Percentiles rank a stretch among this genome's conserved stretches.
These are phyloP conservation scores for Solioccasus polychromus DNA, from an alignment of 768 basidiomycete species.

Conservation along the genomic window DNA sequence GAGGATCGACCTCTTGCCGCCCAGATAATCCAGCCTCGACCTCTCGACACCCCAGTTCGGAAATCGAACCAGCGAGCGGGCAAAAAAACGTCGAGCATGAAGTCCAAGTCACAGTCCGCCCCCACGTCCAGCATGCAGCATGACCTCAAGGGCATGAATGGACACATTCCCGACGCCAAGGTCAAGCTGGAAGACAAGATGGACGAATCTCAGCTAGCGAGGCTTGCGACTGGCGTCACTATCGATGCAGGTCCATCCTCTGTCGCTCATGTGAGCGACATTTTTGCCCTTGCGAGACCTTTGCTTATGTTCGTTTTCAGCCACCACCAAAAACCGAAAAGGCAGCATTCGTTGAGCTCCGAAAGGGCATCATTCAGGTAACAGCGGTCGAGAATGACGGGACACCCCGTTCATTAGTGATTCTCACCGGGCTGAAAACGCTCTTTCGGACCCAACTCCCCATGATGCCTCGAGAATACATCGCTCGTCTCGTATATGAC, in stretches of 20 bases:
- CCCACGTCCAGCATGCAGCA: slow-evolving; percentile 42
- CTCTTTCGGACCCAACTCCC: slow-evolving; percentile 97
- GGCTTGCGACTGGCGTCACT: slow-evolving; percentile 78
- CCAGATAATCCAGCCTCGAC: slow-evolving; percentile 35
- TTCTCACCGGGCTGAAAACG: slow-evolving; percentile 93
- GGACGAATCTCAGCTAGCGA: slow-evolving; percentile 72
- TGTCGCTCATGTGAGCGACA: slow-evolving; percentile 45
- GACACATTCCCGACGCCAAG: slow-evolving; percentile 46
- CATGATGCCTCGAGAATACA: slow-evolving; percentile 99
- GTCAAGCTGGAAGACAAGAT: slow-evolving; percentile 78
- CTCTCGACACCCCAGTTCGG: slow-evolving; percentile 29
- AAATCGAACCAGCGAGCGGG: slow-evolving; percentile 43
- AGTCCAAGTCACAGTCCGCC: slow-evolving; percentile 57
- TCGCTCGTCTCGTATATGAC: slow-evolving; percentile 92
- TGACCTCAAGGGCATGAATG: slow-evolving; percentile 41
- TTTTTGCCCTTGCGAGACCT: not conserved
- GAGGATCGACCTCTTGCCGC: slow-evolving; percentile 58
- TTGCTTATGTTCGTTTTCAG: slow-evolving; percentile 31
- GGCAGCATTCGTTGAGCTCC: slow-evolving; percentile 74
- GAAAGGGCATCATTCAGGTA: slow-evolving; percentile 79
- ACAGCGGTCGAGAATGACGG: slow-evolving; percentile 82
- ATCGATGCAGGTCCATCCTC: slow-evolving; percentile 57
- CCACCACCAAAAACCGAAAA: slow-evolving; percentile 65
- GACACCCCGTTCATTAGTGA: slow-evolving; percentile 70
- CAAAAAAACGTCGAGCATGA: slow-evolving; percentile 57